phyloP scores from a whole-genome alignment of 148 eudicot species.

The Camellia granthamiana region DNA sequence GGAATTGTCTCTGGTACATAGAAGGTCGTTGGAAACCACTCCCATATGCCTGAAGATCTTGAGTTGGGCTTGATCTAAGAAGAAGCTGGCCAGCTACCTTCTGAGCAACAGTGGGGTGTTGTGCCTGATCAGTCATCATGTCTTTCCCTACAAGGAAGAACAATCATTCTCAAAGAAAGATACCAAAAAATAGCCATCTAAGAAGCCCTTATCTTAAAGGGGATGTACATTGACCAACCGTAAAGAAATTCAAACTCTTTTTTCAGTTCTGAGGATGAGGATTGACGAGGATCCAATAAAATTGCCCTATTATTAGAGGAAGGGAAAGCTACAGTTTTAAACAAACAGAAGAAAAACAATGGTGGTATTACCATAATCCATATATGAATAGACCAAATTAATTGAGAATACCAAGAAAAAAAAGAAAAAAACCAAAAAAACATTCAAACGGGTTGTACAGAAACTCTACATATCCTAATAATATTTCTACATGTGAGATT shows the following conservation, averaged over 20 bases:
- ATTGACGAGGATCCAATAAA: too few species aligned
- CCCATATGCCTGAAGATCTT: not conserved
- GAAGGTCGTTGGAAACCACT: conserved; percentile 13
- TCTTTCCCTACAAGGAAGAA: conserved; percentile 11
- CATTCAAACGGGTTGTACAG: not conserved
- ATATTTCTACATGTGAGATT: not conserved
- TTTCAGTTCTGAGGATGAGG: too few species aligned
- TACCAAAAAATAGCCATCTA: not conserved
- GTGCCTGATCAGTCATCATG: conserved; percentile 9
- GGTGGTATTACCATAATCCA: not conserved
- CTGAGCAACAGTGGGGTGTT: conserved; percentile 12
- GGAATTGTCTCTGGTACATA: conserved; percentile 15
- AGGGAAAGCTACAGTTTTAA: not conserved
- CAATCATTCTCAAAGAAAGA: not conserved
- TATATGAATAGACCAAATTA: not conserved
- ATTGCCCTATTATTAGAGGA: too few species aligned
- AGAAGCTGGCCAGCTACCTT: conserved; percentile 17
- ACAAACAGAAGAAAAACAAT: not conserved
- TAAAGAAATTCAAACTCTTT: too few species aligned
- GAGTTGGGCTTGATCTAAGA: not conserved
- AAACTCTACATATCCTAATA: not conserved
- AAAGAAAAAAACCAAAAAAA: not conserved
- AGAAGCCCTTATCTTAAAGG: not conserved
- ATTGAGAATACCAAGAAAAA: not conserved
- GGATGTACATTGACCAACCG: too few species aligned